Percentiles rank a stretch among this genome's conserved stretches.
These are phyloP conservation scores for Hypericum androsaemum DNA, from an alignment of 345 rosid genomes.

Conservation along the genomic window DNA sequence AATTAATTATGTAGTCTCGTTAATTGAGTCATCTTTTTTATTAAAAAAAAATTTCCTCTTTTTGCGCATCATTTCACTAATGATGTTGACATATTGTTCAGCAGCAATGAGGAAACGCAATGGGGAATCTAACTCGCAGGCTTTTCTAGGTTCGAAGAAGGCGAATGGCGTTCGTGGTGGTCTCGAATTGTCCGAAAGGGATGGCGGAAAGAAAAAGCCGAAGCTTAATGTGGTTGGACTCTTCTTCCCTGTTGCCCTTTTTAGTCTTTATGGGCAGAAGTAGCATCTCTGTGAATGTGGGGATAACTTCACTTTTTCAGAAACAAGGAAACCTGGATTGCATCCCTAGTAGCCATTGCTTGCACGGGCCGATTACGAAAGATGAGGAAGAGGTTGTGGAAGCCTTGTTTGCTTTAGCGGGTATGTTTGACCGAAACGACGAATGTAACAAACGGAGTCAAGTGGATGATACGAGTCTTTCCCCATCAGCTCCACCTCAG, in stretches of 20 bases:
- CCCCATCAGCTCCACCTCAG: constrained; percentile 19
- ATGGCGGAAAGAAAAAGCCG: constrained; percentile 29
- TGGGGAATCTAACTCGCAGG: constrained; percentile 41
- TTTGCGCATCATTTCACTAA: constrained; percentile 5
- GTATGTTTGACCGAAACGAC: constrained; percentile 40
- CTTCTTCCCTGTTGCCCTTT: constrained; percentile 13
- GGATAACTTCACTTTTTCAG: constrained; percentile 10
- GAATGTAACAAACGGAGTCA: constrained; percentile 16
- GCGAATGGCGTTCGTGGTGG: constrained; percentile 26
- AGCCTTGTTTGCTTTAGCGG: constrained; percentile 71
- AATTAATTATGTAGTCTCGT: too few relatives aligned
- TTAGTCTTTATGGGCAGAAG: constrained; percentile 4
- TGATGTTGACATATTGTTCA: constrained; percentile 21
- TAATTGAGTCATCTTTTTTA: too few relatives aligned
- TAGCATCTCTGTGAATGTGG: constrained; percentile 10
- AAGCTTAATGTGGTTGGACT: constrained; percentile 42
- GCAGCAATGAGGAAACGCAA: constrained; percentile 82
- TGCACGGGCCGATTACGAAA: constrained; percentile 50
- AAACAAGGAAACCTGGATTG: constrained; percentile 14
- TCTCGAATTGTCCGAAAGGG: constrained; percentile 30
- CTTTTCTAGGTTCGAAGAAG: constrained; percentile 48
- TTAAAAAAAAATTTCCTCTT: too few relatives aligned
- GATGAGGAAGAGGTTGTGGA: constrained; percentile 98
- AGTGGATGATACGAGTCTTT: constrained; percentile 10
- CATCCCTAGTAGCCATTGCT: constrained; percentile 5